Conservation (phyloP, 176 grass and related monocot species). For the Carex littledalei region DNA sequence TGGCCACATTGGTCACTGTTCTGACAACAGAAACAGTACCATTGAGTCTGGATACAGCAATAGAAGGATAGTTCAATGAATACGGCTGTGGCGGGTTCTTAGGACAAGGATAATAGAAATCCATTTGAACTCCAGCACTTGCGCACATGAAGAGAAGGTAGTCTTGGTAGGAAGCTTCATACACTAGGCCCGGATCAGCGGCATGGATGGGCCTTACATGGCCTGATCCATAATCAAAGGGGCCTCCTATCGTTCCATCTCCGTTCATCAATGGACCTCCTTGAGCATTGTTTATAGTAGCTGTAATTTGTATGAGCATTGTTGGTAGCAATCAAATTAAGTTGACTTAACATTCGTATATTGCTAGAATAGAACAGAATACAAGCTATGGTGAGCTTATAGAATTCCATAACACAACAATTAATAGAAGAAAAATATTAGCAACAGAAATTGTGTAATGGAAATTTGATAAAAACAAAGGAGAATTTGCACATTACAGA, state of each 20-base stretch:
- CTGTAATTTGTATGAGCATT: conserved; percentile 18
- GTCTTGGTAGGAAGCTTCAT: conserved; percentile 74
- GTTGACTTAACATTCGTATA: not conserved
- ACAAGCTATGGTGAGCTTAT: not conserved
- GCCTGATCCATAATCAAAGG: conserved; percentile 69
- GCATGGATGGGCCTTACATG: conserved; percentile 73
- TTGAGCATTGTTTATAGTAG: conserved; percentile 33
- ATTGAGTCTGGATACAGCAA: conserved; percentile 46
- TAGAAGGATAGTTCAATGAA: conserved; percentile 77
- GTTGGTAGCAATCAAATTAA: not conserved
- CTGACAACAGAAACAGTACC: conserved; percentile 38
- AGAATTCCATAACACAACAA: not conserved
- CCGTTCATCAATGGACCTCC: conserved; percentile 46
- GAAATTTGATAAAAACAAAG: not conserved
- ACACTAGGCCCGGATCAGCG: conserved; percentile 70
- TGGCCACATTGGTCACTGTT: conserved; percentile 81
- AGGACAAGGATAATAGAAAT: conserved; percentile 50
- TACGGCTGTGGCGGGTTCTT: conserved; percentile 29
- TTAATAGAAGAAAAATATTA: not conserved
- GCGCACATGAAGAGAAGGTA: conserved; percentile 83
- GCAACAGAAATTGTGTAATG: not conserved
- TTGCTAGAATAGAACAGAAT: not conserved
- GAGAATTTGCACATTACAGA: not conserved
- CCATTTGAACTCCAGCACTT: conserved; percentile 44
- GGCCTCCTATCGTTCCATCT: conserved; percentile 36